Percentiles rank a stretch among this genome's conserved stretches.
Conservation (phyloP, 2,329 filamentous ascomycete genomes). For the Diaporthe citriasiana region DNA sequence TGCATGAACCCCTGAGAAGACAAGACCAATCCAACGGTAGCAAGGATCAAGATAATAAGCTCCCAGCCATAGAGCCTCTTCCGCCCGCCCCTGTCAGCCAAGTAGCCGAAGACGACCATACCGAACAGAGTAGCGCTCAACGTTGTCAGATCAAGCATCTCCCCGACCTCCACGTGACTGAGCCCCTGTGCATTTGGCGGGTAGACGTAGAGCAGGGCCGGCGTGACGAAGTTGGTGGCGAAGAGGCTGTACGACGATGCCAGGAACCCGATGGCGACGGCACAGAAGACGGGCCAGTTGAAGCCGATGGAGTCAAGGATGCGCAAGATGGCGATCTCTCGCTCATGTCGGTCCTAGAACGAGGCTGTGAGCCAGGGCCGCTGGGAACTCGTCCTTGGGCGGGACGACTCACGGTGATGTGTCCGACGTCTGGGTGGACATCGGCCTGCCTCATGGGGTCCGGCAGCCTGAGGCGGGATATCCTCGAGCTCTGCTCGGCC, state of each 20-base stretch:
- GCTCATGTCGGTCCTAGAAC: slow-evolving; percentile 16
- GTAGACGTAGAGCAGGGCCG: slow-evolving; percentile 49
- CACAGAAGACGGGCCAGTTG: slow-evolving; percentile 47
- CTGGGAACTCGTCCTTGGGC: fast-evolving
- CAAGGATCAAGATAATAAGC: slow-evolving; percentile 41
- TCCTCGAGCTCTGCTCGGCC: slow-evolving; percentile 21
- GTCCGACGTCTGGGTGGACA: slow-evolving; percentile 27
- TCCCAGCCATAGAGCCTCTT: slow-evolving; percentile 43
- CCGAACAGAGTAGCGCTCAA: slow-evolving; percentile 37
- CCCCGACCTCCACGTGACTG: slow-evolving; percentile 3
- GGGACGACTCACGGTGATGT: slow-evolving; percentile 16
- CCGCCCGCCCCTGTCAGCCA: slow-evolving; percentile 41
- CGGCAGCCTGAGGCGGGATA: slow-evolving; percentile 16
- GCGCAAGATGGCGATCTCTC: slow-evolving; percentile 36
- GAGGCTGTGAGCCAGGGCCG: neutral
- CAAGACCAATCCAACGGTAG: slow-evolving; percentile 40
- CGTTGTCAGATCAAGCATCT: slow-evolving; percentile 40
- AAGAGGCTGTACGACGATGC: slow-evolving; percentile 50
- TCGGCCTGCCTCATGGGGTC: slow-evolving; percentile 32
- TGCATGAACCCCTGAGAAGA: slow-evolving; percentile 40
- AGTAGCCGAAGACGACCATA: slow-evolving; percentile 40
- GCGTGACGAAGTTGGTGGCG: slow-evolving; percentile 49
- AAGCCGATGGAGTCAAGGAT: slow-evolving; percentile 46
- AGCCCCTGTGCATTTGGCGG: slow-evolving; percentile 18
- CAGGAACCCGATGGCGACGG: slow-evolving; percentile 49